phyloP scores from a whole-genome alignment of 352 stramenopile species.

The Globisporangium yorkense region DNA sequence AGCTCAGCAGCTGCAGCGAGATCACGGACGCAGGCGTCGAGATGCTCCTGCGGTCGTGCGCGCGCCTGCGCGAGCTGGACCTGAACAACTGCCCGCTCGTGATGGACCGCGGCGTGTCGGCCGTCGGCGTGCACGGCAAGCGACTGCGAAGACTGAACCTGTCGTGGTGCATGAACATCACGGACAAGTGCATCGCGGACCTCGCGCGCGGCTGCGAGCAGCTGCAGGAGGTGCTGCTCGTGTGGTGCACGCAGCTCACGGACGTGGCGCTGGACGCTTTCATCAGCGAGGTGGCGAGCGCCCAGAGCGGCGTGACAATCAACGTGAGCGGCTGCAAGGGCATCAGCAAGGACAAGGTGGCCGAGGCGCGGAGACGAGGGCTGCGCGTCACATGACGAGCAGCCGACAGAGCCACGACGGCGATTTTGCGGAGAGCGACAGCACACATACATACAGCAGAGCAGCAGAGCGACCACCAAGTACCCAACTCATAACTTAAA shows the following conservation, averaged over 20 bases:
- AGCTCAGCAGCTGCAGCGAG: slow-evolving; percentile 68
- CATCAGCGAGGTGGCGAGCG: slow-evolving; percentile 12
- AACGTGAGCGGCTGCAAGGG: slow-evolving; percentile 69
- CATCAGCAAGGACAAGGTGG: slow-evolving; percentile 32
- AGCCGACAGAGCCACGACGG: not conserved
- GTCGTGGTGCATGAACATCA: slow-evolving; percentile 89
- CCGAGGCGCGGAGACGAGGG: slow-evolving; percentile 24
- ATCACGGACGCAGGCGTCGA: slow-evolving; percentile 76
- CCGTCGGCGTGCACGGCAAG: slow-evolving; percentile 43
- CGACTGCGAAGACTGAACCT: slow-evolving; percentile 66
- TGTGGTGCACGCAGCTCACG: slow-evolving; percentile 84
- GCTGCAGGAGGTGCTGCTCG: slow-evolving; percentile 57
- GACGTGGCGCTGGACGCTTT: slow-evolving; percentile 59
- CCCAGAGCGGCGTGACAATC: slow-evolving; percentile 24
- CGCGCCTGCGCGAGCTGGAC: slow-evolving; percentile 44
- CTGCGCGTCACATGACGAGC: slow-evolving; percentile 23
- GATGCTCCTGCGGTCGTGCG: slow-evolving; percentile 47
- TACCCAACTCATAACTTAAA: not conserved
- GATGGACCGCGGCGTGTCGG: slow-evolving; percentile 61
- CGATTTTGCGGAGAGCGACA: not conserved
- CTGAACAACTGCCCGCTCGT: slow-evolving; percentile 81
- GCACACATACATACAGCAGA: not conserved
- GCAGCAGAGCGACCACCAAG: too few species aligned
- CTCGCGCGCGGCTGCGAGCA: slow-evolving; percentile 55
- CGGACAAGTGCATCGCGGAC: slow-evolving; percentile 73